Percentiles rank a stretch among this genome's conserved stretches.
These are phyloP conservation scores for Peronosclerospora sorghi DNA, from an alignment of 352 stramenopile genomes.

Conservation along the genomic window DNA sequence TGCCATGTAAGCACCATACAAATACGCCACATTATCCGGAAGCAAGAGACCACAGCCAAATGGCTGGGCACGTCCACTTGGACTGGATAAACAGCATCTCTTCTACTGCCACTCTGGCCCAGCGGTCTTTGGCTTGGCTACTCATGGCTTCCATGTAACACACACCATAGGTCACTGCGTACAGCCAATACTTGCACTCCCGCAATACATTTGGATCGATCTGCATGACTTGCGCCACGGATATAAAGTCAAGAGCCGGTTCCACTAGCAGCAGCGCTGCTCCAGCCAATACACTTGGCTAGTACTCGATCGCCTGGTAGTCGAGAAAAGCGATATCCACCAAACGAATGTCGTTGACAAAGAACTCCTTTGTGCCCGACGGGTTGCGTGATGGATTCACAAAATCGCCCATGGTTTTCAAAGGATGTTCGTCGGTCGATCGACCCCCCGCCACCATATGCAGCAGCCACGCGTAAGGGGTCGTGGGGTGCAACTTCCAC, in stretches of 20 bases:
- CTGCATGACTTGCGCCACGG: constrained; percentile 70
- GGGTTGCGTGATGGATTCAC: constrained; percentile 42
- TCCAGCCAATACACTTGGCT: constrained; percentile 62
- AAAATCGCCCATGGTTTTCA: constrained; percentile 69
- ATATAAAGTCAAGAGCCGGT: constrained; percentile 53
- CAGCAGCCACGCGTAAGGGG: too few relatives aligned
- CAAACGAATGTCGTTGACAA: constrained; percentile 49
- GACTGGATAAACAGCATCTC: constrained; percentile 67
- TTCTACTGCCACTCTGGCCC: constrained; percentile 58
- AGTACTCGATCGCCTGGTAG: too few relatives aligned
- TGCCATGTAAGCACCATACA: constrained; percentile 26
- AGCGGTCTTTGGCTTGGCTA: too few relatives aligned
- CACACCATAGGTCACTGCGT: constrained; percentile 46
- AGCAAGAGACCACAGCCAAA: too few relatives aligned
- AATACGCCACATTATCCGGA: constrained; percentile 27
- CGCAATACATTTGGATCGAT: constrained; percentile 63
- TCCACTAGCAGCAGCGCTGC: constrained; percentile 62
- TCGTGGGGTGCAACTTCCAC: too few relatives aligned
- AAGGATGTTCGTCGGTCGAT: constrained; percentile 40
- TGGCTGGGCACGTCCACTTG: constrained; percentile 30
- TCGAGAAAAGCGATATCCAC: constrained; percentile 62
- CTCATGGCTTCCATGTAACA: too few relatives aligned
- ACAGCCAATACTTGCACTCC: constrained; percentile 74
- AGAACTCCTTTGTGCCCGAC: constrained; percentile 61
- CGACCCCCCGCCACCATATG: too few relatives aligned